Base-by-base conservation (phyloP, 768 basidiomycete species). In the Russula sp. region DNA sequence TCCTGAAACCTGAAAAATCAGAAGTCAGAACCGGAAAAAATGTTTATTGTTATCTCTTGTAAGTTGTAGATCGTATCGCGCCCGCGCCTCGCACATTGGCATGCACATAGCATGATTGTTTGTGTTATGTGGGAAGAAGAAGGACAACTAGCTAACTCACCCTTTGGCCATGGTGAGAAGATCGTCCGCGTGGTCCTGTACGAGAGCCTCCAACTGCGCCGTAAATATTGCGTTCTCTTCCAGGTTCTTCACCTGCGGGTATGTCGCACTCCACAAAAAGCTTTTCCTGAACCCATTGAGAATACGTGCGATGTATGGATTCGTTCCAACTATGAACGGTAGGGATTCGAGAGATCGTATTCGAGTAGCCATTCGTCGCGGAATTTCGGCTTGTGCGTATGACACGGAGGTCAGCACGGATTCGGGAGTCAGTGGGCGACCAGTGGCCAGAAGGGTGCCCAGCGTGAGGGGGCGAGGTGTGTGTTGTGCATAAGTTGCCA, bases 161-260 rank as follows among this genome's bases (percentile, higher is more conserved):
- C 93, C 93, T 76, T 92, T 93, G 3, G 93, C 92, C 83, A 95
- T 84, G 16, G 88, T 89, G 1, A 92, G 92, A 56, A 95, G 91
- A 73, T 95, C 94, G 74, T 94, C 88, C 1, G 88, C 82, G 72
- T 95, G 93, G 59, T 81, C 79, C 64, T 84, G 83, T 4, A 95
- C 92, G 22, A 95, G 75, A 40, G 80, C 78, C 49, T 84, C 83
- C n/a, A 95, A 78, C 65, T 84, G 79, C 56, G 82, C 79, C 0
- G 87, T 83, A 69, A 94, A 93, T 18, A 74, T 72, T 5, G 79
- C 78, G 67, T 94, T 95, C 65, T 91, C 86, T 59, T 84, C 80
- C 28, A 91, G 77, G 22, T 80, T 86, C 34, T 76, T 82, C 59
- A 93, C 83, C 1, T 79, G 76, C 8, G 86, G 84, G 71, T 90